Evolutionary conservation across 148 eudicot genomes (phyloP), one percentile per base, ranked within the genome.

Genomic region (Simmondsia chinensis): DNA sequence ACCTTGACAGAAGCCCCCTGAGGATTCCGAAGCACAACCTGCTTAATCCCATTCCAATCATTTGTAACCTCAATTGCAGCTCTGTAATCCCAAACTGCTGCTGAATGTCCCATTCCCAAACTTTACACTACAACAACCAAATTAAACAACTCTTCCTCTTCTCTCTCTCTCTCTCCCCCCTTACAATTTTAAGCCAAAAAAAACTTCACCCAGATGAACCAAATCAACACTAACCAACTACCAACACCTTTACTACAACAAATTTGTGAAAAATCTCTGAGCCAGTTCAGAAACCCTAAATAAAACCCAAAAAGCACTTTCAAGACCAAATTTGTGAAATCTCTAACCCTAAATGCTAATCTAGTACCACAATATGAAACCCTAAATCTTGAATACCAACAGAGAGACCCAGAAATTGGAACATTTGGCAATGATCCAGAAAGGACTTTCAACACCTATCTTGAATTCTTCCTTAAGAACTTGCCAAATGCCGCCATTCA

Each of bases 1-100:
- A 91, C 97, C 68, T 48, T 67, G 6, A 69, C 80, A 2, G 82
- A 76, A 56, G 85, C 94, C 18, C 95, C 95, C 16, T 68, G 80
- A 29, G 80, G 80, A 46, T 68, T 91, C 20, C 83, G 69, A 65
- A 91, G 82, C 12, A 79, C 60, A 34, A 91, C 74, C 34, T 82
- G 83, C 10, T 62, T 58, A 47, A 65, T 79, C 31, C 95, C 97
- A 71, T 76, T 79, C 76, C 75, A 76, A 43, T 82, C 95, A 46
- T 46, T 72, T 8, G 56, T 66, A 27, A 76, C 23, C 56, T 82
- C 95, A 63, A 65, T 61, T 23, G 82, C 66, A 29, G 58, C 68
- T 54, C 55, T 70, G 21, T 64, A 55, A 38, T 91, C 94, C 83
- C 83, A 82, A 65, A 82, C 74, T 17, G 75, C 73, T 38, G 82